A percentile compares a stretch with the other conserved stretches of the same genome.
phyloP scores from a whole-genome alignment of 1,139 yeast species.

The Entelexis paramagnoliae region DNA sequence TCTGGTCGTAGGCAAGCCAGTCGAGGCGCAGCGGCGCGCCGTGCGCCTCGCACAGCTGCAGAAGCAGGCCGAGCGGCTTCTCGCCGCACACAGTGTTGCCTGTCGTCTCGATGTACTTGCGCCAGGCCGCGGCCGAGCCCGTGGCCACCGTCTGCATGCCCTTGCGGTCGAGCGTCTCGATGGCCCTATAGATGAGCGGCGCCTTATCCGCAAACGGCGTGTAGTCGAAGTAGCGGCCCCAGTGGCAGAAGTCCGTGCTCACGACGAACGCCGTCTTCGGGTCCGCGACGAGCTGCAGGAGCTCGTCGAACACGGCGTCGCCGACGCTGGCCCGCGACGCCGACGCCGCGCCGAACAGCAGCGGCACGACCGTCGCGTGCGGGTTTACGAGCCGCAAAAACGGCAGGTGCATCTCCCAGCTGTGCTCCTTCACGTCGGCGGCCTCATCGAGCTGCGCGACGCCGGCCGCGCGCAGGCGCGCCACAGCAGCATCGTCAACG shows the following conservation, averaged over 20 bases:
- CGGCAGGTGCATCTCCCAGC: conserved; percentile 92
- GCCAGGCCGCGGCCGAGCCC: conserved; percentile 53
- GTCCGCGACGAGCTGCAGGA: conserved; percentile 48
- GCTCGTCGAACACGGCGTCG: conserved; percentile 38
- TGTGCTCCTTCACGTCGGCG: conserved; percentile 78
- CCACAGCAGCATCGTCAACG: conserved; percentile 45
- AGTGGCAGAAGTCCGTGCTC: conserved; percentile 91
- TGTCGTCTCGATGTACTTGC: conserved; percentile 51
- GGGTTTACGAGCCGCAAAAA: conserved; percentile 44
- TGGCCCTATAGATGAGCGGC: conserved; percentile 19
- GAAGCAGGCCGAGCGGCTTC: conserved; percentile 59
- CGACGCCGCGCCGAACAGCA: conserved; percentile 61
- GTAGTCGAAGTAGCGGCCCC: conserved; percentile 79
- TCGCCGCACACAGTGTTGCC: conserved; percentile 94
- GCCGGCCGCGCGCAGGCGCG: not conserved
- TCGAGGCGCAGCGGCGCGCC: conserved; percentile 35
- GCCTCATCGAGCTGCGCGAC: conserved; percentile 41
- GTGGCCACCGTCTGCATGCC: conserved; percentile 49
- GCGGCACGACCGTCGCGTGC: conserved; percentile 49
- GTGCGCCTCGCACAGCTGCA: conserved; percentile 34
- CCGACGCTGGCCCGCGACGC: conserved; percentile 33
- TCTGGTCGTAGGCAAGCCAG: conserved; percentile 81
- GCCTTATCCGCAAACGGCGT: conserved; percentile 32
- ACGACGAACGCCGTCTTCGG: conserved; percentile 59
- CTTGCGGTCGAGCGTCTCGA: conserved; percentile 20